Evolutionary conservation across 495 filamentous ascomycete genomes (phyloP), one percentile per base, ranked within the genome.

Genomic region (Penicillium manginii): DNA sequence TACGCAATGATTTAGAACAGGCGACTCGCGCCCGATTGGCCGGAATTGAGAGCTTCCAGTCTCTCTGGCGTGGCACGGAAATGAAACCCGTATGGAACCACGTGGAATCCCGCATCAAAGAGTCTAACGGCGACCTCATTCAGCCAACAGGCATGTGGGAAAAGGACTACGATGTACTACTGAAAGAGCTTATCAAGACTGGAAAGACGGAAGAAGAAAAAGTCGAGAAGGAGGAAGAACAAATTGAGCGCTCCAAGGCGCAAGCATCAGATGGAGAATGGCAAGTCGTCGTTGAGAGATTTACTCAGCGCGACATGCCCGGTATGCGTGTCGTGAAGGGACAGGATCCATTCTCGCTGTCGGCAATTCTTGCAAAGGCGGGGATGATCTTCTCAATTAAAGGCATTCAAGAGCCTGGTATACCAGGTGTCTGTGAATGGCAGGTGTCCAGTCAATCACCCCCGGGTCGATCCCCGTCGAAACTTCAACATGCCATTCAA

Each of bases 61-160:
- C 54, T 2, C 48, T 71, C 58, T 80, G 77, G 77, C 70, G 65
- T 3, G 63, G 72, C 29, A 61, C 66, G 0, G 75, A 77, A 14
- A 65, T 80, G 58, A 66, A 71, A 22, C 58, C 62, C 12, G 63
- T 80, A 12, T 80, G 77, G 77, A 60, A 62, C 0, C 64, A 62
- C 17, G 65, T 78, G 0, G 70, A 74, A 37, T 60, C 72, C 3
- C 64, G 70, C 12, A 67, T 78, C 59, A 67, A 61, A 31, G 71
- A 78, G 29, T 70, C 72, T 4, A 69, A 68, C 22, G 76, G 77
- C 1, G 65, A 65, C 15, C 57, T 75, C 26, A 48, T 77, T 32
- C 77, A 80, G 53, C 69, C 75, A 1, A 69, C 60, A 0, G 72
- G 76, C 10, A 66, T 71, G 46, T 80, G 77, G 77, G 72, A 78